phyloP scores from a whole-genome alignment of 164 flowering plant genomes.

The Tetracentron sinense region DNA sequence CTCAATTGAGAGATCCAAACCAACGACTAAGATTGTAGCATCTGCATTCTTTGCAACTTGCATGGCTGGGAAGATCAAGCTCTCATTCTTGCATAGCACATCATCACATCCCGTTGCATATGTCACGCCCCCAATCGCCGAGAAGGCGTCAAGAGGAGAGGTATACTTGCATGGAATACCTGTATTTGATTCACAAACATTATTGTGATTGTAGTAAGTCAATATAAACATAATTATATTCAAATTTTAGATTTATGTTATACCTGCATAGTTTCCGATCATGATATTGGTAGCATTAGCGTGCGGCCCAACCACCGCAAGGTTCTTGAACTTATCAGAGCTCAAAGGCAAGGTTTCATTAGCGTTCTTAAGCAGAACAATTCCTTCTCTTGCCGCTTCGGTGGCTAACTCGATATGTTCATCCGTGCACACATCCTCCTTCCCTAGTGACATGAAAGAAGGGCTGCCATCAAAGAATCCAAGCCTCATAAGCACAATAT shows the following conservation, averaged over 20 bases:
- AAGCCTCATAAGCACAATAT: constrained; percentile 9
- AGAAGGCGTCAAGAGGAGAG: constrained; percentile 55
- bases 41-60: constrained; percentile 52
- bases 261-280: constrained; percentile 75
- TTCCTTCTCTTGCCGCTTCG: constrained; percentile 22
- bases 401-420: constrained; percentile 9
- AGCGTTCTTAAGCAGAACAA: constrained; percentile 19
- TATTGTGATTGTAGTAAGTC: background rate
- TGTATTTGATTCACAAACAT: constrained; percentile 9
- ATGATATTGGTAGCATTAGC: constrained; percentile 59
- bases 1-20: constrained; percentile 64
- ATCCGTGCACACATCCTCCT: constrained; percentile 9
- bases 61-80: constrained; percentile 39
- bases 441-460: background rate
- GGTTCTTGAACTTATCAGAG: constrained; percentile 25
- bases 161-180: constrained; percentile 60
- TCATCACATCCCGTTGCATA: constrained; percentile 47
- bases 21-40: constrained; percentile 62
- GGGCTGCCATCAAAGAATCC: constrained; percentile 19
- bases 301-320: constrained; percentile 70
- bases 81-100: constrained; percentile 38
- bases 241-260: too few species aligned
- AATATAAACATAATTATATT: too few species aligned
- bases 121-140: constrained; percentile 40
- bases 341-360: constrained; percentile 7